Percentiles rank a stretch among this genome's conserved stretches.
phyloP scores from a whole-genome alignment of 176 grass and related monocot genomes.

The Aegilops longissima region DNA sequence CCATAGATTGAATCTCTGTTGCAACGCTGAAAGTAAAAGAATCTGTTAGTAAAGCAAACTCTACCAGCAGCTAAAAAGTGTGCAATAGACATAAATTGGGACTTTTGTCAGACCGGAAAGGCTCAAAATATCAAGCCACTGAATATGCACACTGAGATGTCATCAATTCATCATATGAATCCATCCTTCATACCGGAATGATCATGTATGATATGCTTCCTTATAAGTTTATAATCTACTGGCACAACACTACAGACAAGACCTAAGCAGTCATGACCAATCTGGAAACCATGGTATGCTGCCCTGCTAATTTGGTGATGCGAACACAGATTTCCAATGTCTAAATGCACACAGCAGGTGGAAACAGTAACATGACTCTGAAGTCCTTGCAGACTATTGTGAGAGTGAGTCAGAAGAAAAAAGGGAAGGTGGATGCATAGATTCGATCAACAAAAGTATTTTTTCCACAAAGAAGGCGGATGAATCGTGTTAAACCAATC shows the following conservation, averaged over 20 bases:
- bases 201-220: neutral
- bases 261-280: neutral
- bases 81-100: conserved; percentile 7
- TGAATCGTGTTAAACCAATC: neutral
- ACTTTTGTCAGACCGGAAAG: neutral
- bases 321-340: neutral
- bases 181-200: neutral
- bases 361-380: neutral
- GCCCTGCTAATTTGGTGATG: neutral
- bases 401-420: neutral
- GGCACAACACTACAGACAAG: neutral
- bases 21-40: conserved; percentile 59
- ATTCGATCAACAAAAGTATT: neutral
- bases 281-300: neutral
- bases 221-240: neutral
- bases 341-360: neutral
- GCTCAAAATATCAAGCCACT: no score
- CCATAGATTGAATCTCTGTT: conserved; percentile 59
- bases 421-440: neutral
- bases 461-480: neutral
- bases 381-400: neutral
- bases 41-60: conserved; percentile 12
- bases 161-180: neutral
- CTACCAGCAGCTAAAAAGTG: neutral
- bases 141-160: neutral